Evolutionary conservation across 345 rosid genomes (phyloP).

Genomic region (Hibiscus mutabilis): DNA sequence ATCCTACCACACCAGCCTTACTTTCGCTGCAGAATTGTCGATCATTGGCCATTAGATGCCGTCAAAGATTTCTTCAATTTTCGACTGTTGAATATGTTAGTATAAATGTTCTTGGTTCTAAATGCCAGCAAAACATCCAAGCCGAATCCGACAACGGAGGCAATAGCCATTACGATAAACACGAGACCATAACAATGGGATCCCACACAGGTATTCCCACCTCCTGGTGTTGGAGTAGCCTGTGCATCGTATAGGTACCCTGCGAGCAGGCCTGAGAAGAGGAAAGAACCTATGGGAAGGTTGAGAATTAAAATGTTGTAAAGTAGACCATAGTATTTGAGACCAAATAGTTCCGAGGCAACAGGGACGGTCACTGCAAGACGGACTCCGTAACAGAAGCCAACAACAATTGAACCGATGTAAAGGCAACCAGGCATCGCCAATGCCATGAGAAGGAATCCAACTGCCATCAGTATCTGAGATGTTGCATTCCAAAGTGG

Average conservation of each 20-base stretch:
- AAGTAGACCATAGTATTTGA: slow-evolving; percentile 75
- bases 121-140: slow-evolving; percentile 55
- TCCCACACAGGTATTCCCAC: slow-evolving; percentile 85
- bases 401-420: slow-evolving; percentile 77
- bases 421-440: slow-evolving; percentile 76
- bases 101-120: slow-evolving; percentile 55
- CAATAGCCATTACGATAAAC: slow-evolving; percentile 61
- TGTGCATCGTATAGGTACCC: slow-evolving; percentile 74
- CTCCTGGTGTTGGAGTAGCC: slow-evolving; percentile 66
- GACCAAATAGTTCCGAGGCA: slow-evolving; percentile 94
- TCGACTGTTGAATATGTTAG: slow-evolving; percentile 45
- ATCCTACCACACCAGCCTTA: slow-evolving; percentile 8
- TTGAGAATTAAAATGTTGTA: slow-evolving; percentile 86
- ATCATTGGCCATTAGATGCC: slow-evolving; percentile 9
- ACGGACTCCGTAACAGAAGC: slow-evolving; percentile 88
- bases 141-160: slow-evolving; percentile 60
- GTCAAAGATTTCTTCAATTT: slow-evolving; percentile 32
- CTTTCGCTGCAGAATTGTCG: neutral
- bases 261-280: slow-evolving; percentile 86
- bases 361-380: slow-evolving; percentile 79
- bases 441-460: slow-evolving; percentile 70
- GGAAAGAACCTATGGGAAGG: slow-evolving; percentile 89
- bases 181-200: slow-evolving; percentile 80
- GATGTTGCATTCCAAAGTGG: slow-evolving; percentile 95
- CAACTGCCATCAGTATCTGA: slow-evolving; percentile 78